phyloP scores from a whole-genome alignment of 306 rosid genomes.

The Cucurbita maxima region DNA sequence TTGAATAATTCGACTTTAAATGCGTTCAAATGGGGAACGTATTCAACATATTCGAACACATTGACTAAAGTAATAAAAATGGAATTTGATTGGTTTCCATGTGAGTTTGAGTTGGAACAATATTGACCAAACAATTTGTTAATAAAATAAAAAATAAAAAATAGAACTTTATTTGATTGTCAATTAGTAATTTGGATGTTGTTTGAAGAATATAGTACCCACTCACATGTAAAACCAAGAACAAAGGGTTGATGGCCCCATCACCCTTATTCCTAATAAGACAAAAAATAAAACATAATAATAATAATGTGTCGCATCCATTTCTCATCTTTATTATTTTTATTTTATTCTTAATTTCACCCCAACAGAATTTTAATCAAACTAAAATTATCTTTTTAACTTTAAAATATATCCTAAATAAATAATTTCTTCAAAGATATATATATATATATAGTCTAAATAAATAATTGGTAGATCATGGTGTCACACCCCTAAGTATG shows the following conservation, averaged over 20 bases:
- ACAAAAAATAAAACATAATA: background rate
- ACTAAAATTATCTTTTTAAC: too few relatives aligned
- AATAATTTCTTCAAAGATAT: too few relatives aligned
- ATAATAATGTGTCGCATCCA: background rate
- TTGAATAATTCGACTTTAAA: background rate
- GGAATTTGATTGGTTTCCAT: background rate
- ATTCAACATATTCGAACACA: background rate
- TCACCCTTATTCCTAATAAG: background rate
- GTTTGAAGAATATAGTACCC: background rate
- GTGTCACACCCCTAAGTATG: too few relatives aligned
- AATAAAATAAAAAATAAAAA: background rate
- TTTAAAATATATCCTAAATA: too few relatives aligned
- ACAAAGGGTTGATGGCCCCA: background rate
- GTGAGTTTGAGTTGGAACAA: slow-evolving; percentile 1
- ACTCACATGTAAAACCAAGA: background rate
- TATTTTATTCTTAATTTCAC: background rate
- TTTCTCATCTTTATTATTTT: background rate
- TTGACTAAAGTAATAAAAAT: background rate
- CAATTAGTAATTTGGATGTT: slow-evolving; percentile 1
- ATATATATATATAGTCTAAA: too few relatives aligned
- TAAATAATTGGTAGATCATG: too few relatives aligned
- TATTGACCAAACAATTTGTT: background rate
- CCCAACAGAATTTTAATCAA: background rate
- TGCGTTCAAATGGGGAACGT: background rate
- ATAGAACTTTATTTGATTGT: background rate